Evolutionary conservation across 1,284 basidiomycete genomes (phyloP).

Genomic region (Pseudozyma tsukubaensis): DNA sequence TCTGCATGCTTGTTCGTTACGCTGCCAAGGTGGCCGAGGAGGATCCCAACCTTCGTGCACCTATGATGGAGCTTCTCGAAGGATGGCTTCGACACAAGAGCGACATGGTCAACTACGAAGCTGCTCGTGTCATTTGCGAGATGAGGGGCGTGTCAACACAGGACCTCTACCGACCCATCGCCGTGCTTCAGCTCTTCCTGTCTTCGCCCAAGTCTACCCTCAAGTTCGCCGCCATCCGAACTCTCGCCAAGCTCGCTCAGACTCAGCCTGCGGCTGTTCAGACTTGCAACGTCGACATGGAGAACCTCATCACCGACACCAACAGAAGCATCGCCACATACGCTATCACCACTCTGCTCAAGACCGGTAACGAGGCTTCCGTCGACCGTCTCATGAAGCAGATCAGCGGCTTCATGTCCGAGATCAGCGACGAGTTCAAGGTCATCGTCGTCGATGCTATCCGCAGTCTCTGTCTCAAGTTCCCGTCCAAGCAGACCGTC

Average conservation of each 20-base stretch:
- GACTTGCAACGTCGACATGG: slow-evolving; percentile 95
- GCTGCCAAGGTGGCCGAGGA: slow-evolving; percentile 98
- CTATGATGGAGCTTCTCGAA: slow-evolving; percentile 91
- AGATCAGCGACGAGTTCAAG: slow-evolving; percentile 99
- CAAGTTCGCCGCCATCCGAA: slow-evolving; percentile 97
- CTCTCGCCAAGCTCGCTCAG: slow-evolving; percentile 84
- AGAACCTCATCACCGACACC: slow-evolving; percentile 94
- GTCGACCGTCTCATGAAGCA: slow-evolving; percentile 99
- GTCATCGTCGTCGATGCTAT: slow-evolving; percentile 99
- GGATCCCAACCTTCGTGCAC: slow-evolving; percentile 74
- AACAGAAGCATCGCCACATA: slow-evolving; percentile 98
- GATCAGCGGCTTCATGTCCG: slow-evolving; percentile 98
- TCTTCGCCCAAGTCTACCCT: slow-evolving; percentile 73
- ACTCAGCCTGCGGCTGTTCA: slow-evolving; percentile 85
- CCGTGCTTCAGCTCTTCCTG: slow-evolving; percentile 68
- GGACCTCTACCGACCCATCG: slow-evolving; percentile 86
- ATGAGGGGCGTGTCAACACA: slow-evolving; percentile 83
- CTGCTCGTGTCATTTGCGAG: slow-evolving; percentile 95
- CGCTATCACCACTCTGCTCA: slow-evolving; percentile 97
- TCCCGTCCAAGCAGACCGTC: slow-evolving; percentile 89
- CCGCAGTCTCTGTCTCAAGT: slow-evolving; percentile 97
- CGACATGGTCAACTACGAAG: slow-evolving; percentile 99
- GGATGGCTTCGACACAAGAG: slow-evolving; percentile 97
- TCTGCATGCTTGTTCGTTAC: slow-evolving; percentile 98
- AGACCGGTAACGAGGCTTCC: slow-evolving; percentile 99